Percentiles rank a stretch among this genome's conserved stretches.
These are phyloP conservation scores for Xylaria sp. DNA, from an alignment of 2,329 filamentous ascomycete genomes.

Conservation along the genomic window DNA sequence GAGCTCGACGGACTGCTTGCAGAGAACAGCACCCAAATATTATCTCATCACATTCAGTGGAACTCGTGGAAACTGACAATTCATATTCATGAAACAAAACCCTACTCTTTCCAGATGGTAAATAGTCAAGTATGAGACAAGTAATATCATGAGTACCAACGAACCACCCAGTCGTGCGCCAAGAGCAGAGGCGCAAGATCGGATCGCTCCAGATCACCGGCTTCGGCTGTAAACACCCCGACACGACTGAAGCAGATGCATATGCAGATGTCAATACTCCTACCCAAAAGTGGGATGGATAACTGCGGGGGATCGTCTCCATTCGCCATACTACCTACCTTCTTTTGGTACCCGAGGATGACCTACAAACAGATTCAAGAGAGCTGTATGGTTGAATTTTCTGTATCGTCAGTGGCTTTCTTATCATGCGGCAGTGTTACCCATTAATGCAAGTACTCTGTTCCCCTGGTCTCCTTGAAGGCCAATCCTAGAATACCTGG, in stretches of 20 bases:
- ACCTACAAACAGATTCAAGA: neutral
- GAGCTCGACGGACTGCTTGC: neutral
- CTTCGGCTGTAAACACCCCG: neutral
- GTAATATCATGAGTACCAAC: neutral
- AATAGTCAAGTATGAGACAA: neutral
- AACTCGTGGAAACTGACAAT: neutral
- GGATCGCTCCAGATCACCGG: neutral
- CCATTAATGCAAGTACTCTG: conserved; percentile 8
- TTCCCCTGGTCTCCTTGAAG: conserved; percentile 5
- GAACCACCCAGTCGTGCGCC: neutral
- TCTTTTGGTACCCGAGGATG: neutral
- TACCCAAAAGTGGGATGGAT: neutral
- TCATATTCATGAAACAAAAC: neutral
- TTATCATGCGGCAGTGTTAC: conserved; percentile 11
- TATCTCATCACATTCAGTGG: neutral
- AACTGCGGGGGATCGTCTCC: conserved; percentile 2
- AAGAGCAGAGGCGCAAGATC: neutral
- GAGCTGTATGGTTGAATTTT: neutral
- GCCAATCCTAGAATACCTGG: neutral
- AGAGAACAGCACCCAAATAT: neutral
- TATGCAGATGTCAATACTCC: neutral
- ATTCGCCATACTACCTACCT: neutral
- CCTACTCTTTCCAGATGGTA: neutral
- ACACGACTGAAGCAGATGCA: neutral
- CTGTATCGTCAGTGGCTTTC: neutral